Evolutionary conservation across 306 rosid genomes (phyloP).

Genomic region (Sphenostylis stenocarpa): DNA sequence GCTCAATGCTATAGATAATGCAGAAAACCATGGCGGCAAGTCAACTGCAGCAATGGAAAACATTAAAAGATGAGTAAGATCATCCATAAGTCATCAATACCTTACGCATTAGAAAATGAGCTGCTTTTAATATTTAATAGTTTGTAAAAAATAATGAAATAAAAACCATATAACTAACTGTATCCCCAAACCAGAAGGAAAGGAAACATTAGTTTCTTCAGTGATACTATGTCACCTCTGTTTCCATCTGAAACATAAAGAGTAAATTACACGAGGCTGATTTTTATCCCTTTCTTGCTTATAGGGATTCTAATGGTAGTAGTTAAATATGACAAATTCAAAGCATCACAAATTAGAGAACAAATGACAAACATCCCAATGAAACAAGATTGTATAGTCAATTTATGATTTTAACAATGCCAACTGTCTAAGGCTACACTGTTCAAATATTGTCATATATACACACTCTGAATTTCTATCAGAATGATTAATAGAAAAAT

Average conservation of each 20-base stretch:
- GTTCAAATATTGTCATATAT: conserved; percentile 1
- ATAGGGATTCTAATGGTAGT: not conserved
- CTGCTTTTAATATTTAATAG: not conserved
- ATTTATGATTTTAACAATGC: not conserved
- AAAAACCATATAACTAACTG: not conserved
- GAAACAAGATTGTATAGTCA: conserved; percentile 3
- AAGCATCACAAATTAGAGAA: conserved; percentile 18
- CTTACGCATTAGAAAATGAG: conserved; percentile 5
- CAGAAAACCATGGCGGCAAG: conserved; percentile 79
- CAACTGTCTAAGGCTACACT: not conserved
- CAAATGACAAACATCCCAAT: not conserved
- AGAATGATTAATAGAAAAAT: not conserved
- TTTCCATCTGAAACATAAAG: not conserved
- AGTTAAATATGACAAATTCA: conserved; percentile 16
- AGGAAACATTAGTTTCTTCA: conserved; percentile 1
- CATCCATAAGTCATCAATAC: not conserved
- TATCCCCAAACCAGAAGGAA: not conserved
- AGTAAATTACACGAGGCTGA: not conserved
- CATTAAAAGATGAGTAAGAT: conserved; percentile 46
- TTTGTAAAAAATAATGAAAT: not conserved
- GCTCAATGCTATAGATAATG: conserved; percentile 60
- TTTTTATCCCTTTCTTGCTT: conserved; percentile 17
- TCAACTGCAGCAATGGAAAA: conserved; percentile 66
- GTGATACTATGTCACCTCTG: conserved; percentile 1
- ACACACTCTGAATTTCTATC: not conserved